Conservation (phyloP, 768 basidiomycete genomes). For the Boletus edulis region DNA sequence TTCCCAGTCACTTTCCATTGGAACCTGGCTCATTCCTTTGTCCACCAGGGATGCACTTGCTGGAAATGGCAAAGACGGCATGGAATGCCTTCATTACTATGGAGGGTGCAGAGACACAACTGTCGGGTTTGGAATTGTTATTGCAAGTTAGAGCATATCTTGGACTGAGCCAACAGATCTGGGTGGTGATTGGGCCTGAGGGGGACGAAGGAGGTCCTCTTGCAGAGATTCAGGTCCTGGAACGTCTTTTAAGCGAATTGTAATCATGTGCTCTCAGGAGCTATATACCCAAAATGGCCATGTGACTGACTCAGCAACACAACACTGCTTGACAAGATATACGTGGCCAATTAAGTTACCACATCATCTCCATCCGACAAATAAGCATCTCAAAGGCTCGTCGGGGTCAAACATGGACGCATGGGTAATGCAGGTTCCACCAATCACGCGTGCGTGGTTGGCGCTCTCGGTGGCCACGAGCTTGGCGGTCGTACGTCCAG, state of each 20-base stretch:
- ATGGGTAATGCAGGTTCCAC: conserved; percentile 90
- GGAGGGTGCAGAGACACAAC: conserved; percentile 11
- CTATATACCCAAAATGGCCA: neutral
- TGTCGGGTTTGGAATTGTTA: conserved; percentile 22
- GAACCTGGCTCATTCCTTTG: neutral
- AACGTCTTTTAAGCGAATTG: conserved; percentile 34
- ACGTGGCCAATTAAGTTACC: conserved; percentile 10
- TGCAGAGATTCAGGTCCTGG: conserved; percentile 48
- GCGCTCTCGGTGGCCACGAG: conserved; percentile 75
- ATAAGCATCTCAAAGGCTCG: neutral
- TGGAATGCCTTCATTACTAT: conserved; percentile 62
- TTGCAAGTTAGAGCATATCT: conserved; percentile 38
- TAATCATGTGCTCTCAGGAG: neutral
- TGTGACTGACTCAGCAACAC: conserved; percentile 19
- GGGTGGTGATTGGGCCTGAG: conserved; percentile 53
- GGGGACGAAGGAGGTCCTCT: conserved; percentile 63
- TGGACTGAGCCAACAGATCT: conserved; percentile 38
- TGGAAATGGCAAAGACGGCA: conserved; percentile 73
- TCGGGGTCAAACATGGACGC: conserved; percentile 61
- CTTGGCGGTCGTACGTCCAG: conserved; percentile 76
- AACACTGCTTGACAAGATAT: neutral
- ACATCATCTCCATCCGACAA: neutral
- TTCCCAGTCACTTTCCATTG: neutral
- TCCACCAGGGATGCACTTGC: conserved; percentile 62
- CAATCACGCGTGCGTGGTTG: conserved; percentile 87